Evolutionary conservation across 2,329 filamentous ascomycete genomes (phyloP).

Genomic region (Remersonia thermophila): DNA sequence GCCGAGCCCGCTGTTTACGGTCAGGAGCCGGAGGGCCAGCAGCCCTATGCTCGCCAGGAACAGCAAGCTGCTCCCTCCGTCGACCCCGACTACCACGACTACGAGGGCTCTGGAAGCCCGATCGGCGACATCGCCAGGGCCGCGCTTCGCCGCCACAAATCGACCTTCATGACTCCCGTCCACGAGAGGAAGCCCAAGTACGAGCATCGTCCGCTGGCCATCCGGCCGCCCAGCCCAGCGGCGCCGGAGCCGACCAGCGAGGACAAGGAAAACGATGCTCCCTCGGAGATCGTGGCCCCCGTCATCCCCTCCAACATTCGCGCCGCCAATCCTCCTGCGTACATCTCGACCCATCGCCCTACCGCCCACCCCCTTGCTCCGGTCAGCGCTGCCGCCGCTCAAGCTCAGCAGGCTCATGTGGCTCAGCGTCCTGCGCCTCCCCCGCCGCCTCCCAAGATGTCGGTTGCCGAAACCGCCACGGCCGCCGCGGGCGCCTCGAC

Average conservation of each 20-base stretch:
- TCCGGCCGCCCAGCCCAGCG: constrained; percentile 44
- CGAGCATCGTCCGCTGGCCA: constrained; percentile 28
- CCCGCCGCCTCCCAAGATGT: constrained; percentile 80
- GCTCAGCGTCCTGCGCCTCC: constrained; percentile 56
- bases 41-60: constrained; percentile 25
- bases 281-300: constrained; percentile 27
- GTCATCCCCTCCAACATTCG: background rate
- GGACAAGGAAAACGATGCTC: constrained; percentile 78
- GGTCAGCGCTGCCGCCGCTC: constrained; percentile 14
- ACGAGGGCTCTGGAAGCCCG: constrained; percentile 46
- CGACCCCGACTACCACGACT: constrained; percentile 35
- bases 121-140: constrained; percentile 38
- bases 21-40: constrained; percentile 20
- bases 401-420: constrained; percentile 46
- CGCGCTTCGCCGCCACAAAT: constrained; percentile 24
- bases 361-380: constrained; percentile 38
- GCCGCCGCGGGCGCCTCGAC: constrained; percentile 68
- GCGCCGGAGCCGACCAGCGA: constrained; percentile 48
- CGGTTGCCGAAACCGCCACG: constrained; percentile 82
- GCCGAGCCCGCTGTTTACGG: constrained; percentile 13
- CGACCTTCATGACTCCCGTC: constrained; percentile 11
- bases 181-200: constrained; percentile 23
- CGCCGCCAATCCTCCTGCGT: constrained; percentile 25
- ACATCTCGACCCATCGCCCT: constrained; percentile 37
- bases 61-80: constrained; percentile 33